A percentile compares a stretch with the other conserved stretches of the same genome.
These are phyloP conservation scores for Aspergillus oerlinghausenensis DNA, from an alignment of 2,329 filamentous ascomycete genomes.

Conservation along the genomic window DNA sequence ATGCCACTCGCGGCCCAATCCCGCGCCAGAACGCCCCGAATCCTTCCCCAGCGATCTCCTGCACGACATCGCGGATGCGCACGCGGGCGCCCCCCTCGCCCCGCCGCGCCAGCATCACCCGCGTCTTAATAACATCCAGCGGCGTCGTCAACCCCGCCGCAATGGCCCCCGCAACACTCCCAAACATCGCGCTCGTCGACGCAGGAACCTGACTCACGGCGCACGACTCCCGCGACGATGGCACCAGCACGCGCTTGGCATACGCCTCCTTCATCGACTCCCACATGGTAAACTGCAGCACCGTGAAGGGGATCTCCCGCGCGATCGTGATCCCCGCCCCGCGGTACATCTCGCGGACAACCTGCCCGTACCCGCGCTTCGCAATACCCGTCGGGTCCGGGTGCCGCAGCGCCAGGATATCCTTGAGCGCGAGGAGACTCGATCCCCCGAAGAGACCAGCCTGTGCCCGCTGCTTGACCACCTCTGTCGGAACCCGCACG, in stretches of 20 bases:
- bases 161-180: constrained; percentile 75
- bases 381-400: constrained; percentile 28
- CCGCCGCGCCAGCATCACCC: constrained; percentile 83
- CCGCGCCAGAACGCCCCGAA: constrained; percentile 44
- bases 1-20: constrained; percentile 76
- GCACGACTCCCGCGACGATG: neutral
- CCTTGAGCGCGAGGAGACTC: constrained; percentile 61
- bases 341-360: constrained; percentile 82
- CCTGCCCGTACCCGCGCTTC: constrained; percentile 45
- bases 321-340: constrained; percentile 91
- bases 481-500: constrained; percentile 89
- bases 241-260: constrained; percentile 27
- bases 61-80: constrained; percentile 51
- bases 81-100: constrained; percentile 41
- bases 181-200: constrained; percentile 76
- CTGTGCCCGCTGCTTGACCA: constrained; percentile 94
- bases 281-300: constrained; percentile 97
- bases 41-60: constrained; percentile 56
- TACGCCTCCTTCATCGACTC: constrained; percentile 71
- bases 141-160: constrained; percentile 88
- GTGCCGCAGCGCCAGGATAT: constrained; percentile 58
- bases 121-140: constrained; percentile 91
- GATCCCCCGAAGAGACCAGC: constrained; percentile 74
- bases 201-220: constrained; percentile 54
- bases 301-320: constrained; percentile 93